Evolutionary conservation across 768 basidiomycete genomes (phyloP), one percentile per base, ranked within the genome.

Genomic region (Podaxis mareebaensis): DNA sequence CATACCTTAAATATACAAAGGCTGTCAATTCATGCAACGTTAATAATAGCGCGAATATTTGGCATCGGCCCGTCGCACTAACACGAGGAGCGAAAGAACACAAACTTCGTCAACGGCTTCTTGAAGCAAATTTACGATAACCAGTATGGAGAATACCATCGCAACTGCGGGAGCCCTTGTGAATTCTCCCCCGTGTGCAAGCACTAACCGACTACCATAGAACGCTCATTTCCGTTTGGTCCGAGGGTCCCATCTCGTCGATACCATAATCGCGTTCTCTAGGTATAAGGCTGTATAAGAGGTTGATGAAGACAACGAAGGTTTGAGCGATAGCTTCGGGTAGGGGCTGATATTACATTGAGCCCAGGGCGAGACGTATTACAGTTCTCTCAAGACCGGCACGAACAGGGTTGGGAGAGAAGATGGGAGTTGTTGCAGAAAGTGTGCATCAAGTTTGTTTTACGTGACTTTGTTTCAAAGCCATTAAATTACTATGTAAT

Each of bases 231-330:
- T 74, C 44, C 71, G 44, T 65, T 70, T 73, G 4, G 76, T 77
- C 55, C 78, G 67, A 44, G 74, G 40, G 72, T 72, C 36, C 77
- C 77, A 71, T 79, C 76, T 26, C 65, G 66, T 65, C 73, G 70
- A 67, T 71, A 77, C 64, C 72, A 74, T 44, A 77, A 13, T 66
- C 53, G 30, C 12, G 61, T 38, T 36, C 7, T 52, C 61, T 44
- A 48, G 7, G 61, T 54, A 36, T 54, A 38, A 2, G 53, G 61
- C 12, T 68, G 76, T 10, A 67, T 65, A 44, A 69, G 68, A 57
- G 73, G 60, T 13, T 70, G 70, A 8, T 68, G 57, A 7, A 72
- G 70, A 20, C 71, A 69, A 36, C 65, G 33, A 51, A 65, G 64
- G 54, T 60, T 40, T 53, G 48, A 42, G 64, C 66, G 63, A 59